Evolutionary conservation across 352 stramenopile genomes (phyloP).

Genomic region (Phytophthora multivora): DNA sequence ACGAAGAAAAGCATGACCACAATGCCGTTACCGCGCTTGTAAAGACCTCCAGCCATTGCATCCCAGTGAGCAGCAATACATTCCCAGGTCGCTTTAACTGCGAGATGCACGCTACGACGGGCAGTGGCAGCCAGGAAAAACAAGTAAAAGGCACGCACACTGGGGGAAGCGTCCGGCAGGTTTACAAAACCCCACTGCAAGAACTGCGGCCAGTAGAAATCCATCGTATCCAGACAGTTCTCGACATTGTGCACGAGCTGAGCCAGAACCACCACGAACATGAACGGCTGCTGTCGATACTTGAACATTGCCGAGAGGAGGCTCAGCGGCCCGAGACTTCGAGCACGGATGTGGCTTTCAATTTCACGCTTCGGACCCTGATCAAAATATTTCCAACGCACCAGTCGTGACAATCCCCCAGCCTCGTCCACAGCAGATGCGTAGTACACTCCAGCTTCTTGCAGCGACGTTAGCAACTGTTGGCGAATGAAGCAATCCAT

Average conservation of each 20-base stretch:
- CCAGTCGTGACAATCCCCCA: conserved; percentile 53
- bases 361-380: conserved; percentile 53
- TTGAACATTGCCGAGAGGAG: conserved; percentile 69
- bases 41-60: conserved; percentile 48
- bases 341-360: conserved; percentile 42
- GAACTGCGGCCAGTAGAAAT: conserved; percentile 77
- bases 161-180: conserved; percentile 46
- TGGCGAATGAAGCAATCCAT: conserved; percentile 64
- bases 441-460: conserved; percentile 41
- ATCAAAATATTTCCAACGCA: conserved; percentile 62
- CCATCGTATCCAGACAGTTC: conserved; percentile 55
- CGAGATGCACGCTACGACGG: conserved; percentile 60
- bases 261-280: conserved; percentile 69
- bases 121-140: conserved; percentile 60
- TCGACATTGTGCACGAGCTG: conserved; percentile 67
- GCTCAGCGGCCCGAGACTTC: conserved; percentile 50
- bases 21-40: conserved; percentile 51
- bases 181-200: conserved; percentile 69
- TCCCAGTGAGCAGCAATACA: conserved; percentile 70
- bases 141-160: conserved; percentile 65
- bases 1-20: conserved; percentile 69
- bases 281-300: conserved; percentile 70
- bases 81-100: conserved; percentile 66
- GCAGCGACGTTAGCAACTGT: conserved; percentile 48
- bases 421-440: conserved; percentile 47